Base-by-base conservation (phyloP, 768 basidiomycete species). In the Mycena haematopus region DNA sequence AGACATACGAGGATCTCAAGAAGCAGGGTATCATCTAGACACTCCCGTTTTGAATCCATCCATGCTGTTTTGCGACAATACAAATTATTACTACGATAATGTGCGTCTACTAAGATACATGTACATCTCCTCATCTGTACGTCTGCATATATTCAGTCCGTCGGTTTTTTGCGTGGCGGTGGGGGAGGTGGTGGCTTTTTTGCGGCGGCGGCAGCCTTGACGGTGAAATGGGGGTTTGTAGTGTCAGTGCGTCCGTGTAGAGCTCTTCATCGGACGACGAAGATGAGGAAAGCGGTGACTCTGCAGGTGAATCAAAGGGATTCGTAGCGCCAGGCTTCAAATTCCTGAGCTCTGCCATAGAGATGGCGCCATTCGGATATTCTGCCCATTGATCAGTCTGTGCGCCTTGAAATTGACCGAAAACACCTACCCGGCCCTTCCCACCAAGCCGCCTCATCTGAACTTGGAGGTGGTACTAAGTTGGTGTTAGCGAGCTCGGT, bases 1-100 rank as follows among this genome's bases (percentile, higher is more conserved):
- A 97, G 82, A 96, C 94, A n/a, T 98, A 95, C 72, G 94, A 96
- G 69, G 94, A 96, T 71, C 81, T 97, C 68, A 96, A 95, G 82
- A 94, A 95, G 78, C 96, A 98, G 74, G 96, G 95, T 60, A 63
- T 69, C 35, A 59, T 67, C 33, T 66, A 61, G 36, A 24, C 55
- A 8, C 49, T 22, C 10, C 33, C 40, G 27, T 60, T 29, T 24
- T 58, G 42, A 27, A 44, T 53, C 24, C 46, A 55, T 47, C 22
- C 27, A 24, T 60, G 57, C 17, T 61, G 15, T 42, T 42, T 24
- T 33, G 42, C 19, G 25, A 42, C 36, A 22, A 27, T 27, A 27
- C 52, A 24, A 52, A 55, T 51, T 45, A 51, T 50, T 21, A 45
- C n/a, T 63, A 45, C 27, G 55, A 54, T 51, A 47, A 42, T 58